A percentile compares a stretch with the other conserved stretches of the same genome.
These are phyloP conservation scores for Xylaria intraflava DNA, from an alignment of 495 filamentous ascomycete genomes.

Conservation along the genomic window DNA sequence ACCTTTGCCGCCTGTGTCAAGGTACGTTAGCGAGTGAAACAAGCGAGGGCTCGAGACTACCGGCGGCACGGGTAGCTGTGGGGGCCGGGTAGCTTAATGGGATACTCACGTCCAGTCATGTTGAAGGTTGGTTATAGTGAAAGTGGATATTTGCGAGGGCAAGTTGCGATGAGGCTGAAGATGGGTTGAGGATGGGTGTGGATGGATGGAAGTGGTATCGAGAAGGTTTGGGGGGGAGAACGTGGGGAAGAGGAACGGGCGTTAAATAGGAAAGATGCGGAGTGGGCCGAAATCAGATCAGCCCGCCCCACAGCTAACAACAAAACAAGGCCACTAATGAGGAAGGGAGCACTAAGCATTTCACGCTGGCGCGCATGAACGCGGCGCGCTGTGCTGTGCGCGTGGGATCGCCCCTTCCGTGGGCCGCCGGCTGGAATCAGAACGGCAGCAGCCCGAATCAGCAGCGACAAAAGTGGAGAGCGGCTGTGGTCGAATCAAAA, in stretches of 20 bases:
- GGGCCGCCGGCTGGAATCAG: conserved; percentile 2
- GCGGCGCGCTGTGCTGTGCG: background rate
- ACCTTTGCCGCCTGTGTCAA: conserved; percentile 73
- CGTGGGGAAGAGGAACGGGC: conserved; percentile 38
- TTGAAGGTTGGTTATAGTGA: conserved; percentile 33
- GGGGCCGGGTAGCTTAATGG: background rate
- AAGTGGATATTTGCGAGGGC: conserved; percentile 27
- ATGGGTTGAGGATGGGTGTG: conserved; percentile 21
- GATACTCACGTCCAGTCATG: conserved; percentile 95
- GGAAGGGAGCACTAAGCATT: background rate
- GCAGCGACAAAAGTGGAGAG: background rate
- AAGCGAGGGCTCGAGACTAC: too few species aligned
- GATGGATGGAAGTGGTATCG: conserved; percentile 14
- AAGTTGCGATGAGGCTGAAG: conserved; percentile 39
- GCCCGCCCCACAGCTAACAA: conserved; percentile 5
- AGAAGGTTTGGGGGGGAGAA: conserved; percentile 31
- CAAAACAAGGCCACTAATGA: background rate
- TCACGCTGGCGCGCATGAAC: background rate
- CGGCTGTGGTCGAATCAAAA: conserved; percentile 10
- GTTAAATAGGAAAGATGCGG: conserved; percentile 37
- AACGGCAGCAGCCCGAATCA: conserved; percentile 2
- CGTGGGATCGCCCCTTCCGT: too few species aligned
- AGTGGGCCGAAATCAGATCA: conserved; percentile 38
- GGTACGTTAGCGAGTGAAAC: conserved; percentile 26
- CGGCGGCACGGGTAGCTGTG: background rate